Conservation (phyloP, 257 asterid species). For the Nicotiana attenuata region DNA sequence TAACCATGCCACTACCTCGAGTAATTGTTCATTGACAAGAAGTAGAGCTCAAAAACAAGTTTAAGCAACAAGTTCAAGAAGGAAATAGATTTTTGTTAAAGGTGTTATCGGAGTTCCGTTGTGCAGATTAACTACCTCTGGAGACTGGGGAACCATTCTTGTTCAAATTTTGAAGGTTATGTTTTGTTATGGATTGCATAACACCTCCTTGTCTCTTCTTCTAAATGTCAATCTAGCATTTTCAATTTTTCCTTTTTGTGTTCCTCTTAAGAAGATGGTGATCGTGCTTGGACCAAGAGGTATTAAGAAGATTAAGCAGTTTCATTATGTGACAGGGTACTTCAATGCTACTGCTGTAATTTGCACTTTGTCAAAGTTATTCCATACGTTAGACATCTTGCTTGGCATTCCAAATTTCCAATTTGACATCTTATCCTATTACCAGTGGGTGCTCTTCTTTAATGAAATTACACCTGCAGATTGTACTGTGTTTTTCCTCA, state of each 20-base stretch:
- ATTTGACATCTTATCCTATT: no score
- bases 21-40: constrained; percentile 8
- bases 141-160: neutral
- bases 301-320: neutral
- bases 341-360: neutral
- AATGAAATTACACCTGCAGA: no score
- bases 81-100: neutral
- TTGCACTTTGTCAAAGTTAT: neutral
- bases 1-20: neutral
- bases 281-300: neutral
- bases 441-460: no score
- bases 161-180: neutral
- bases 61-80: neutral
- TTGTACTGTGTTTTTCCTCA: no score
- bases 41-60: neutral
- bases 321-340: neutral
- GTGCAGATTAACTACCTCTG: neutral
- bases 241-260: neutral
- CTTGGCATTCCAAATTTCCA: no score
- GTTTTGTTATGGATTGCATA: neutral
- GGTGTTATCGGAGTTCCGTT: neutral
- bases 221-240: neutral
- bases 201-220: neutral
- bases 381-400: no score
- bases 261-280: neutral